Base-by-base conservation (phyloP, 2,329 filamentous ascomycete species). In the Paraphaeosphaeria sporulosa region DNA sequence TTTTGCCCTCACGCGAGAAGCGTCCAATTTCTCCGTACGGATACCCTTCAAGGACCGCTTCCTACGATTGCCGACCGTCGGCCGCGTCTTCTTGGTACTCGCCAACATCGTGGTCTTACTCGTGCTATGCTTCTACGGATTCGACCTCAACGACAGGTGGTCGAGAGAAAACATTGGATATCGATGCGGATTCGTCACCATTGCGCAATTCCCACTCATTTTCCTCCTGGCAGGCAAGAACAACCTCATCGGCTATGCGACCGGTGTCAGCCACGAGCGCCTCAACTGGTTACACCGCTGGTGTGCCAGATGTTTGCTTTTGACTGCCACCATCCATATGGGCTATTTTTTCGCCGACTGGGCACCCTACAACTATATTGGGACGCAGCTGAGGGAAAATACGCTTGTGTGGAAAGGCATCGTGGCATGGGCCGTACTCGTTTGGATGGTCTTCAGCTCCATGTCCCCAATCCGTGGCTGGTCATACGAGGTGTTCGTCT, bases 271-370 rank as follows among this genome's bases (percentile, higher is more conserved):
- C 61, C 87, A 91, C 69, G 89, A 92, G 76, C 83, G 87, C 9
- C 79, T 92, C 59, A 91, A 90, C 72, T 92, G 89, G 89, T 76
- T 91, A 55, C 90, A 92, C 69, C 84, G 90, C 61, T 92, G 90
- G 89, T 86, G 89, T 10, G 88, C 87, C 3, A 84, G 90, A 60
- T 89, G 87, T 57, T 86, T 92, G 78, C 84, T 92, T 38, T 78
- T 91, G 17, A 90, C 87, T 0, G 86, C 86, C 1, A 88, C 88
- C 0, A 83, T 91, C 3, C 90, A 92, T 67, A 89, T 90, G 61
- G 90, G 86, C 66, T 86, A 90, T 73, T 92, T 91, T 73, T 88
- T 87, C 77, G 79, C 80, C 2, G 84, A 89, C 70, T 92, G 89
- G 87, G 83, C 83, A 27, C 79, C 80, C 12, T 86, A 85, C 58